Percentiles rank a stretch among this genome's conserved stretches.
Conservation (phyloP, 2,329 filamentous ascomycete genomes). For the Botryotinia convoluta region DNA sequence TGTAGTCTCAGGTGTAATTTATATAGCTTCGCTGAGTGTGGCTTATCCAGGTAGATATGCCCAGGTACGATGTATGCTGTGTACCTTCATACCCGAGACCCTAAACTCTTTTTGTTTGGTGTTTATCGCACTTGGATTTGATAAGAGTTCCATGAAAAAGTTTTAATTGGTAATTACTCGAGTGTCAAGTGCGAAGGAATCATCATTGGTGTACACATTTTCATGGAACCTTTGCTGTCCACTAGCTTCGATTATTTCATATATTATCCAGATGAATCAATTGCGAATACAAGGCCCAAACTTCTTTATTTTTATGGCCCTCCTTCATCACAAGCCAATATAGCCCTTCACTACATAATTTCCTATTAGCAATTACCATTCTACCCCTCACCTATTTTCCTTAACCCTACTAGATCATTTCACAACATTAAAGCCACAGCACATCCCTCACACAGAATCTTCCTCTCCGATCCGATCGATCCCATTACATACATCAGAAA, state of each 20-base stretch:
- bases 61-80: conserved; percentile 5
- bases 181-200: background rate
- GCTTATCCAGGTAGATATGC: conserved; percentile 11
- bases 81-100: conserved; percentile 4
- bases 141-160: background rate
- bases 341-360: background rate
- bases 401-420: background rate
- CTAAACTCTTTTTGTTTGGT: conserved; percentile 3
- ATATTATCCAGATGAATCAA: background rate
- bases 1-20: background rate
- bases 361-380: background rate
- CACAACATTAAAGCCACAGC: conserved; percentile 5
- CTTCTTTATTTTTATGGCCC: background rate
- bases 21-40: background rate
- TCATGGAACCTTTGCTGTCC: background rate
- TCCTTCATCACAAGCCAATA: background rate
- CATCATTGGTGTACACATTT: background rate
- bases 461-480: conserved; percentile 20
- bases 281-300: background rate
- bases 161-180: background rate
- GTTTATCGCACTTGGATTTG: conserved; percentile 6
- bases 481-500: conserved; percentile 13
- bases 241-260: background rate
- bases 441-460: conserved; percentile 14
- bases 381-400: conserved; percentile 9